phyloP scores from a whole-genome alignment of 1,139 yeast species.

The Kodamaea plutei region DNA sequence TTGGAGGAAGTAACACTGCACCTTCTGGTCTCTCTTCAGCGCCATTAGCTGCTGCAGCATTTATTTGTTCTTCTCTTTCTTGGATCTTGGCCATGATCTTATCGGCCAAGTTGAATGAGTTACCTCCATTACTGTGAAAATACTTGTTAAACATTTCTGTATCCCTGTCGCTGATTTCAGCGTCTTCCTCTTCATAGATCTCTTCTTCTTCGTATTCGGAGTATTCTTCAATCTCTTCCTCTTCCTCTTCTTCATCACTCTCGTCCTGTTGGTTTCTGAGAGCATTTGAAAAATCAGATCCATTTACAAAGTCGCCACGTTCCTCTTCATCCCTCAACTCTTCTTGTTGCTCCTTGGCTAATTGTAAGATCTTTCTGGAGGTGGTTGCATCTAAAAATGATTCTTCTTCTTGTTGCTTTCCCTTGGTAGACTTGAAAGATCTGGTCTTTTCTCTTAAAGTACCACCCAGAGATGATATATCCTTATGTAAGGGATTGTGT shows the following conservation, averaged over 20 bases:
- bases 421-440: slow-evolving; percentile 15
- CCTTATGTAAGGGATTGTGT: slow-evolving; percentile 79
- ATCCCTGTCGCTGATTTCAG: slow-evolving; percentile 65
- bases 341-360: slow-evolving; percentile 90
- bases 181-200: slow-evolving; percentile 47
- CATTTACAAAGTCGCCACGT: slow-evolving; percentile 12
- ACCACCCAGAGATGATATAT: slow-evolving; percentile 70
- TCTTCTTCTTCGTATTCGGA: slow-evolving; percentile 51
- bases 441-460: slow-evolving; percentile 48
- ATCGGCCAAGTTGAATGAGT: slow-evolving; percentile 75
- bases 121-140: slow-evolving; percentile 42
- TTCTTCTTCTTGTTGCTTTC: slow-evolving; percentile 48
- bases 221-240: slow-evolving; percentile 28
- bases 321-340: slow-evolving; percentile 70
- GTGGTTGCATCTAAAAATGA: slow-evolving; percentile 74
- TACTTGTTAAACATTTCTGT: slow-evolving; percentile 68
- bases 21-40: slow-evolving; percentile 29
- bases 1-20: slow-evolving; percentile 83
- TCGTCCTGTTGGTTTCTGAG: slow-evolving; percentile 22
- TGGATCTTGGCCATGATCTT: slow-evolving; percentile 85
- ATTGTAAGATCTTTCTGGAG: slow-evolving; percentile 78
- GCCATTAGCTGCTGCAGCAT: slow-evolving; percentile 27
- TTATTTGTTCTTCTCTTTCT: slow-evolving; percentile 59
- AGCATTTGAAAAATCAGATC: slow-evolving; percentile 16
- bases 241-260: slow-evolving; percentile 34